Conservation (phyloP, 805 yeast species). For the Hermanozyma aechmeae region DNA sequence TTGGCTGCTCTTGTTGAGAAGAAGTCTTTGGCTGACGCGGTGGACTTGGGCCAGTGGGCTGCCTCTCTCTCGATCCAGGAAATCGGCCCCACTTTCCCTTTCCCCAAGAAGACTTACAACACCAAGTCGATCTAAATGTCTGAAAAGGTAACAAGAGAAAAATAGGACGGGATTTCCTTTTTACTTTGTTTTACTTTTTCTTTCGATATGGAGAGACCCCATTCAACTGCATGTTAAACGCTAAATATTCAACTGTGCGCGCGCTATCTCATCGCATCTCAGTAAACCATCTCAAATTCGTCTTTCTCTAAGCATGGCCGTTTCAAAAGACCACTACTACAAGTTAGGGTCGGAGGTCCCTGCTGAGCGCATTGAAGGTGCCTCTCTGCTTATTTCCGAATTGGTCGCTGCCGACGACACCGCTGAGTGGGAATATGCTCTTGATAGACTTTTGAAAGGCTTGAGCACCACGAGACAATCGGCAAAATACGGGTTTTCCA, state of each 20-base stretch:
- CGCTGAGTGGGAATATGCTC: constrained; percentile 75
- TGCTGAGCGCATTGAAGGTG: constrained; percentile 63
- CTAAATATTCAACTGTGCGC: too few relatives aligned
- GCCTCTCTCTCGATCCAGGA: constrained; percentile 88
- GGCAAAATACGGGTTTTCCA: constrained; percentile 81
- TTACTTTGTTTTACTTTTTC: too few relatives aligned
- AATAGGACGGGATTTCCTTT: too few relatives aligned
- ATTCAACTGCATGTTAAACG: too few relatives aligned
- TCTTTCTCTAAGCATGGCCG: constrained; percentile 24
- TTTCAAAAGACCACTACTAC: constrained; percentile 70
- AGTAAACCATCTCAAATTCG: not conserved
- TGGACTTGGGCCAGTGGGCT: constrained; percentile 93
- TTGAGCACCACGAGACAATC: constrained; percentile 72
- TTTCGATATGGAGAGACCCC: too few relatives aligned
- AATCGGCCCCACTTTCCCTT: constrained; percentile 91
- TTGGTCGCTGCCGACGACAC: constrained; percentile 33
- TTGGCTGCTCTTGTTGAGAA: constrained; percentile 79
- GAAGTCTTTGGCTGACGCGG: constrained; percentile 46
- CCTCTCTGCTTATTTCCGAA: constrained; percentile 54
- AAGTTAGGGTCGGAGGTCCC: constrained; percentile 68
- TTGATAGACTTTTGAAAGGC: constrained; percentile 72
- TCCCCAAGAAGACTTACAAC: constrained; percentile 47
- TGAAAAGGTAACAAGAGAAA: too few relatives aligned
- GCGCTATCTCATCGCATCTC: constrained; percentile 1
- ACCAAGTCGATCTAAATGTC: too few relatives aligned